Base-by-base conservation (phyloP, 805 yeast genomes). In the Ogataea saltuana region DNA sequence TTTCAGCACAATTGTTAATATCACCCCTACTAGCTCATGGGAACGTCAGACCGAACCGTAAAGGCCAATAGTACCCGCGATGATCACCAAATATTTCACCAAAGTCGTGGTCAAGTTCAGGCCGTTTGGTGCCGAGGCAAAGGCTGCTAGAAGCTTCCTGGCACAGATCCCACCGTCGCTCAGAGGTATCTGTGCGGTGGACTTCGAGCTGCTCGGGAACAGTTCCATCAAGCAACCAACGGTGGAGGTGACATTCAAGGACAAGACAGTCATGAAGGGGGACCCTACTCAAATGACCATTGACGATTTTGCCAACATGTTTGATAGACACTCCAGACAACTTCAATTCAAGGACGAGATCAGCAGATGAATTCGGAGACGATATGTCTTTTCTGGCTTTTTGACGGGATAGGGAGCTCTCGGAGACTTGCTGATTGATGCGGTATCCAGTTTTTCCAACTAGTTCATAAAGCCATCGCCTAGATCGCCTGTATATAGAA, bases 81-180 rank as follows among this genome's bases (percentile, higher is more conserved):
- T 90, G 98, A 85, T 90, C 58, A 91, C 97, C 29, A 88, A 88
- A 66, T 90, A 85, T 68, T 88, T 91, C 69, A 73, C 89, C 26
- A 80, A 80, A 51, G 88, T 88, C 7, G 71, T 72, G 33, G 86
- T 91, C 32, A 80, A 74, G 58, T 88, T 90, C 73, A 80, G 86
- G 63, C 96, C 97, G 1, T 74, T 85, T 50, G 78, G 81, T 1
- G 65, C 72, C 21, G 85, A 85, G 52, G 93, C 89, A 33, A 85
- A 83, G 63, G 71, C 85, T 6, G 89, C 95, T 4, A 79, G 98
- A 55, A 69, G 85, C 7, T 83, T 90, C 55, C 73, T 90, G 34
- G 75, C 93, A 9, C 75, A 87, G 41, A 78, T 90, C 32, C 97
- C 97, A 9, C 88, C 93, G 6, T 70, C 80, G 22, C 70, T 81